phyloP scores from a whole-genome alignment of 805 yeast genomes.

The Barnettozyma salicaria region DNA sequence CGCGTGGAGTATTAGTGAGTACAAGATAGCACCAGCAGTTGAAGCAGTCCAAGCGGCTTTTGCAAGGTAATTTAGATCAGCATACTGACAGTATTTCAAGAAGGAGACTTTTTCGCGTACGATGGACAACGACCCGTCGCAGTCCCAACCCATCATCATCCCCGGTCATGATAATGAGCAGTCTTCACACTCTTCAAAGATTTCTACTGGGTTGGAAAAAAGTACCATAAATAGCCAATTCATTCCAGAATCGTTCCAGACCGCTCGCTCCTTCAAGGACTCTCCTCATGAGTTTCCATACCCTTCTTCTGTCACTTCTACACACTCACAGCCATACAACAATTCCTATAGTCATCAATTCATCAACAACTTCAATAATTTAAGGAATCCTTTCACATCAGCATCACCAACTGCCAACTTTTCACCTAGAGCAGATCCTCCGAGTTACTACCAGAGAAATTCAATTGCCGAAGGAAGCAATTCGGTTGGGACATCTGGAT shows the following conservation, averaged over 20 bases:
- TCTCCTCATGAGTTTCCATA: slow-evolving; percentile 14
- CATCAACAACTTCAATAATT: slow-evolving; percentile 16
- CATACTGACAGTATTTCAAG: neutral
- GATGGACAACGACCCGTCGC: slow-evolving; percentile 9
- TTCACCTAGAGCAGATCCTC: slow-evolving; percentile 26
- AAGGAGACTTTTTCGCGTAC: neutral
- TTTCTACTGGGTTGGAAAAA: neutral
- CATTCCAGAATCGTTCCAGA: slow-evolving; percentile 25
- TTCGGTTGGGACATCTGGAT: slow-evolving; percentile 4
- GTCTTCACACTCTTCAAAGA: neutral
- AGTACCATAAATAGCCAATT: slow-evolving; percentile 4
- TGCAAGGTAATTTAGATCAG: neutral
- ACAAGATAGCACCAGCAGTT: too few relatives aligned
- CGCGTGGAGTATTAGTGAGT: too few relatives aligned
- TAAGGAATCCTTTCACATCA: slow-evolving; percentile 18
- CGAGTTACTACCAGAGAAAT: slow-evolving; percentile 16
- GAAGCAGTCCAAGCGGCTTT: neutral
- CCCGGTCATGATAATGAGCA: slow-evolving; percentile 23
- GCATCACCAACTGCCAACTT: slow-evolving; percentile 21
- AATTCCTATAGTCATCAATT: slow-evolving; percentile 20
- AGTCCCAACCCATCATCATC: slow-evolving; percentile 26
- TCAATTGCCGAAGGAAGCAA: slow-evolving; percentile 4
- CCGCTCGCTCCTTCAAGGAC: slow-evolving; percentile 23
- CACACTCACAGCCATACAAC: slow-evolving; percentile 17
- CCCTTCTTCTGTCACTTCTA: slow-evolving; percentile 24